Base-by-base conservation (phyloP, 176 grass and related monocot genomes). In the Musa beccarii region DNA sequence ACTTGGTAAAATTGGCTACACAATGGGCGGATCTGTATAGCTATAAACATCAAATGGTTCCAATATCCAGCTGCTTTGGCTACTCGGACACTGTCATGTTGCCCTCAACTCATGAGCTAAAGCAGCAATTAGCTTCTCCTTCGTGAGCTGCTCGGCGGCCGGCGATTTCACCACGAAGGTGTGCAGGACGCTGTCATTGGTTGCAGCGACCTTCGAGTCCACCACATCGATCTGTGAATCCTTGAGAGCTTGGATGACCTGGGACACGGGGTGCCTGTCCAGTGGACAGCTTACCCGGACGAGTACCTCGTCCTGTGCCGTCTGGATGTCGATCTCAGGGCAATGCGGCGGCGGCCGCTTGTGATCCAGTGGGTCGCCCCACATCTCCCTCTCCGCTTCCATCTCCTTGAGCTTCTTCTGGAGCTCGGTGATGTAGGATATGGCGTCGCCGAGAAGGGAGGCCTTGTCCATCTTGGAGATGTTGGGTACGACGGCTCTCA, bases 391-490 rank as follows among this genome's bases (percentile, higher is more conserved):
- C 75, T 77, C 75, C 8, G 43, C 61, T 9, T 77, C 75, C 75
- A 77, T 77, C 49, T 77, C 61, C 61, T 66, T 66, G 49, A 77
- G 61, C 19, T 77, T 77, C 43, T 77, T 77, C 75, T 77, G 55
- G 43, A 77, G 61, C 49, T 66, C 75, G 2, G 75, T 77, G 61
- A 77, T 77, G 49, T 77, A 77, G 20, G 75, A 24, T 52, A 77
- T 77, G 75, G 75, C 75, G 53, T 77, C 75, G 1, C 75, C 75
- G 12, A 77, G 75, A 34, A 77, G 61, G n/a, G 75, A 77, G 59
- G 75, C 75, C 75, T 77, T 77, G 59, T 77, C 75, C 75, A 77
- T 77, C 59, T 77, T 77, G 1, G 75, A 77, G 43, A 77, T 77
- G 61, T 77, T 77, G 7, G 75, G 75, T 49, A 77, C 75, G 5